Base-by-base conservation (phyloP, 2,329 filamentous ascomycete genomes). In the Bipolaris victoriae region DNA sequence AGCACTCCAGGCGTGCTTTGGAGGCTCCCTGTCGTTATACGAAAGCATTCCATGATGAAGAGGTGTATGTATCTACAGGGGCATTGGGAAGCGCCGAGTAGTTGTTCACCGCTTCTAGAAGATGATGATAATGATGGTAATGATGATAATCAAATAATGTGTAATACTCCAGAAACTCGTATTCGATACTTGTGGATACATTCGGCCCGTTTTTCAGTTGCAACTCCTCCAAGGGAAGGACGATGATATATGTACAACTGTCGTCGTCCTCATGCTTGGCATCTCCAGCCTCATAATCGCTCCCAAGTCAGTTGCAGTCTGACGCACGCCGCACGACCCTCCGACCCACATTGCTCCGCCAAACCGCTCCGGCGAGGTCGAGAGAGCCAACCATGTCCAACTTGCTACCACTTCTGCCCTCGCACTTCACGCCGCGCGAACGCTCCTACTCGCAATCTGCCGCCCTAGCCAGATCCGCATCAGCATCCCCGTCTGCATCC, bases 301-400 rank as follows among this genome's bases (percentile, higher is more conserved):
- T 41, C 39, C 33, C 51, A 48, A 24, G 26, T 46, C 55, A 24
- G 20, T 20, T 20, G 20, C 20, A 20, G 26, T 46, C 55, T 49
- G 48, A 59, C 58, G 58, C 49, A 41, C 52, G 48, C 44, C 55
- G 63, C 66, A 65, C 66, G 63, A 54, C 57, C 64, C 59, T 45
- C 50, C 39, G 63, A 63, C 63, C 66, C 63, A 65, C 64, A 60
- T 53, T 52, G 51, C 60, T 61, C 60, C 61, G 57, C 66, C 61
- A 56, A 55, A 55, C 49, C 45, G 47, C 57, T 45, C 33, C 36
- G 52, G 50, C 40, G 51, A 44, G 47, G 41, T 49, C 46, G 33
- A 58, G 55, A 58, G 60, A 45, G 15, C 26, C n/a, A 22, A 54
- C 39, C 59, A 69, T 69, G 64, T 65, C 67, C 54, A 60, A 60